Percentiles rank a stretch among this genome's conserved stretches.
Evolutionary conservation across 2,329 filamentous ascomycete species (phyloP).

Genomic region (Beauveria bassiana): DNA sequence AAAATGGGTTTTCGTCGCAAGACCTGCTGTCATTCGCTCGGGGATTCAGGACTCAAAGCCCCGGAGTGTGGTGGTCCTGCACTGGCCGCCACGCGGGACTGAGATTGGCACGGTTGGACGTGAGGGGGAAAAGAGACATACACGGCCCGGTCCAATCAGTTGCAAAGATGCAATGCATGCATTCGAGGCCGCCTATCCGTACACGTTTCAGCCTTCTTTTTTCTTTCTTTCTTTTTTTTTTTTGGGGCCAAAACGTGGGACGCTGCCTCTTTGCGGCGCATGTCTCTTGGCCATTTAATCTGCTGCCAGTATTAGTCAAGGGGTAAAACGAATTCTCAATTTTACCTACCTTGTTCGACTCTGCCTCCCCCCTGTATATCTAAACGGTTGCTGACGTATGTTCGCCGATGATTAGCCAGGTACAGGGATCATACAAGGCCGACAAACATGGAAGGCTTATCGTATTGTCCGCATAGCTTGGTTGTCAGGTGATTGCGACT

Average conservation of each 20-base stretch:
- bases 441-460: background rate
- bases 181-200: background rate
- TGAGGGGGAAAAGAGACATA: background rate
- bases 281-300: no score
- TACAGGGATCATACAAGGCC: background rate
- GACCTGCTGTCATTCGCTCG: background rate
- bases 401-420: background rate
- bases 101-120: background rate
- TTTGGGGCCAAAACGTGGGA: background rate
- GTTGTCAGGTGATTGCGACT: slow-evolving; percentile 8
- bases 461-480: slow-evolving; percentile 5
- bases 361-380: background rate
- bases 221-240: no score
- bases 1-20: background rate
- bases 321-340: no score
- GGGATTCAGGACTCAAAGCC: background rate
- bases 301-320: no score
- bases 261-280: background rate
- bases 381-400: background rate
- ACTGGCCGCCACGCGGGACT: background rate
- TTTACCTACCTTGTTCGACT: background rate
- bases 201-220: background rate
- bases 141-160: background rate
- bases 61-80: background rate
- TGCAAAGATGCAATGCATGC: background rate